phyloP scores from a whole-genome alignment of 805 yeast species.

The Zygotorulaspora sp. region DNA sequence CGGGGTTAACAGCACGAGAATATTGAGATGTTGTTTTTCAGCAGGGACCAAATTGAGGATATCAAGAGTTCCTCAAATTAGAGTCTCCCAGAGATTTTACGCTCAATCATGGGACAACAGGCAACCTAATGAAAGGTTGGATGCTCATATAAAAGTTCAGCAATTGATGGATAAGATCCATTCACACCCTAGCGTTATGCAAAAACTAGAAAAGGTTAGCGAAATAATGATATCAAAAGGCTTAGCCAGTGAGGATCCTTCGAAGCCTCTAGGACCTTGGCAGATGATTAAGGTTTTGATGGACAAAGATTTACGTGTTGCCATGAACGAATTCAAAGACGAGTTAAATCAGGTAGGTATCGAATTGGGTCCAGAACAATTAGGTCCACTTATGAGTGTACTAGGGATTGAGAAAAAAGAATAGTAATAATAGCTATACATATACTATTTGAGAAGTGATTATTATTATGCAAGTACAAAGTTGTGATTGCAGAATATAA shows the following conservation, averaged over 20 bases:
- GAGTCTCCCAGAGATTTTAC: constrained; percentile 12
- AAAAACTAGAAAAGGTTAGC: constrained; percentile 20
- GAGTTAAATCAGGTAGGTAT: constrained; percentile 30
- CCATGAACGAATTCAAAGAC: constrained; percentile 25
- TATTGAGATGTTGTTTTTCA: not conserved
- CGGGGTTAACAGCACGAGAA: not conserved
- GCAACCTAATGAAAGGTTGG: constrained; percentile 20
- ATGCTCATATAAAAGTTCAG: constrained; percentile 29
- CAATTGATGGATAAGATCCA: constrained; percentile 25
- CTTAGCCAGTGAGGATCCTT: constrained; percentile 16
- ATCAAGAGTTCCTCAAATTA: not conserved
- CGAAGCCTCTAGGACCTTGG: constrained; percentile 22
- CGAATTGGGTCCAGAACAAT: constrained; percentile 27
- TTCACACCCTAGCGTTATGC: constrained; percentile 21
- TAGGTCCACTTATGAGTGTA: constrained; percentile 29
- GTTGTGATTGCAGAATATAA: constrained; percentile 3
- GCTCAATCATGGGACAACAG: constrained; percentile 31
- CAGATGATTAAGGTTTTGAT: constrained; percentile 28
- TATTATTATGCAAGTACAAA: not conserved
- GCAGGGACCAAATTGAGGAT: not conserved
- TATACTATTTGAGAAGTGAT: constrained; percentile 1
- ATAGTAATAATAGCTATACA: constrained; percentile 2
- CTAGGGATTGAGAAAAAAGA: constrained; percentile 25
- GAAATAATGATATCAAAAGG: constrained; percentile 24
- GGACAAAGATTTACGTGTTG: constrained; percentile 26